phyloP scores from a whole-genome alignment of 2,329 filamentous ascomycete genomes.

The Aspergillus texensis region DNA sequence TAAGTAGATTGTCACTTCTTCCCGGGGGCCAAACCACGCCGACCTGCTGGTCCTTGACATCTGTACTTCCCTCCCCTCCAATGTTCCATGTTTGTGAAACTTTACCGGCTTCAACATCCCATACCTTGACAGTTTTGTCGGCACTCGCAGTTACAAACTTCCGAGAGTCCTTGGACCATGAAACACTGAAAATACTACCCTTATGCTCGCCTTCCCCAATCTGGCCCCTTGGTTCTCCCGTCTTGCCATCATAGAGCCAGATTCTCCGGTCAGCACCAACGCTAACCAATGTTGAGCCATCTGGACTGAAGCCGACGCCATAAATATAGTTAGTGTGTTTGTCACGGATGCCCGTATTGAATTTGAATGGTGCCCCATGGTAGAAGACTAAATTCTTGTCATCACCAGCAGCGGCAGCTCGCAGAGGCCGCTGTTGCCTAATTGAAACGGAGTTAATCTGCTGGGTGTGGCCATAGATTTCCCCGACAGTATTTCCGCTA shows the following conservation, averaged over 20 bases:
- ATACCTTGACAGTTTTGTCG: slow-evolving; percentile 91
- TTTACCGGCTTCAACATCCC: slow-evolving; percentile 82
- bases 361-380: slow-evolving; percentile 94
- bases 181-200: slow-evolving; percentile 89
- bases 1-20: slow-evolving; percentile 80
- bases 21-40: slow-evolving; percentile 88
- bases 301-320: slow-evolving; percentile 84
- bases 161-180: slow-evolving; percentile 85
- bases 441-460: slow-evolving; percentile 90
- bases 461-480: slow-evolving; percentile 88
- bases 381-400: slow-evolving; percentile 90
- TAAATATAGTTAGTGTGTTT: slow-evolving; percentile 89
- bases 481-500: slow-evolving; percentile 92
- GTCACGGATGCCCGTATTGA: slow-evolving; percentile 76
- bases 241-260: slow-evolving; percentile 95
- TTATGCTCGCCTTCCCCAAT: slow-evolving; percentile 77
- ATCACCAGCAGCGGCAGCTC: slow-evolving; percentile 88
- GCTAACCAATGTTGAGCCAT: slow-evolving; percentile 78
- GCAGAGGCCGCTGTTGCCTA: slow-evolving; percentile 83
- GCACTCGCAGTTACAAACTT: slow-evolving; percentile 88
- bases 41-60: slow-evolving; percentile 83
- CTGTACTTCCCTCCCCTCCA: slow-evolving; percentile 71
- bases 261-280: slow-evolving; percentile 92
- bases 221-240: slow-evolving; percentile 75
- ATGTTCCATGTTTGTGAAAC: slow-evolving; percentile 81